Evolutionary conservation across 495 filamentous ascomycete species (phyloP), one percentile per base, ranked within the genome.

Genomic region (Letharia lupina): DNA sequence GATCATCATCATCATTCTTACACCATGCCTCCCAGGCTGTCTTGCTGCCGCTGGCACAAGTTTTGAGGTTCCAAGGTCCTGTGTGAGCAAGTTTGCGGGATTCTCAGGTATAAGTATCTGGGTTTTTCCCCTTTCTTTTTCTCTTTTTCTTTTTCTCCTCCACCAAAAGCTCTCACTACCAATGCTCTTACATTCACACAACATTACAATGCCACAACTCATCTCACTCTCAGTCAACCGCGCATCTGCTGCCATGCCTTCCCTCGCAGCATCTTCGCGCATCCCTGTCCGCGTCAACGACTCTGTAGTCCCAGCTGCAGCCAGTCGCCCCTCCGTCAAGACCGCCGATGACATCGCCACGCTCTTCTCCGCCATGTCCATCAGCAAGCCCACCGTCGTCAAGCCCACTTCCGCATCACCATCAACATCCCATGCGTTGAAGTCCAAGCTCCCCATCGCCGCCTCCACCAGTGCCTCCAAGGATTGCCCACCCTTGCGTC

Each of bases 101-200:
- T 23, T 28, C 11, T 13, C 23, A 52, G 48, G n/a, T 12, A 28
- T 28, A 52, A n/a, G 44, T n/a, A 28, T 23, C 2, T 2, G 9
- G 40, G 40, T 42, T 10, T 13, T 28, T 28, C 13, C 23, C 48
- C 3, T 9, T 23, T 1, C 12, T 2, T 12, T 52, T 52, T 52
- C 48, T 52, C 48, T 52, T 52, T 52, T 28, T 52, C 48, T 52
- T 52, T 52, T 52, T 52, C 48, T 28, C 48, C 48, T 52, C 23
- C 23, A 28, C 9, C 2, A 13, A 52, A 11, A 1, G 23, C n/a
- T 7, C 48, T 12, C 23, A 52, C 11, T 52, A 52, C 23, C n/a
- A 23, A 28, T 13, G 9, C n/a, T 52, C 12, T 28, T 5, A 11
- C n/a, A 11, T 13, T 13, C n/a, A 11, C 11, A 52, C 10, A 52